Percentiles rank a stretch among this genome's conserved stretches.
phyloP scores from a whole-genome alignment of 768 basidiomycete species.

The Lentinus tigrinus region DNA sequence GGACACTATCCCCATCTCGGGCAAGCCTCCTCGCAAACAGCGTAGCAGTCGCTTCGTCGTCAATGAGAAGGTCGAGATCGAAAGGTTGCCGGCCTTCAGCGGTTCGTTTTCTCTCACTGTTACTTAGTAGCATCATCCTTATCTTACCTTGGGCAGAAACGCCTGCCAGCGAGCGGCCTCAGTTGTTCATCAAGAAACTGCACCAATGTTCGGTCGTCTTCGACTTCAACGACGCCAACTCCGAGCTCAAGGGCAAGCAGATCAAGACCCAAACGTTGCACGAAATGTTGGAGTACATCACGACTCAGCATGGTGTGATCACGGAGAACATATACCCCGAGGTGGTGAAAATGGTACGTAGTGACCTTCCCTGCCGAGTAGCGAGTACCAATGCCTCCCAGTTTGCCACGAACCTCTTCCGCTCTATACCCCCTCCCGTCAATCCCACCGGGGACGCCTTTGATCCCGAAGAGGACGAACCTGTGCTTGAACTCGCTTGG shows the following conservation, averaged over 20 bases:
- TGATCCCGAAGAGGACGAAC: slow-evolving; percentile 99
- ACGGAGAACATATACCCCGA: slow-evolving; percentile 98
- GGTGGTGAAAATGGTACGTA: slow-evolving; percentile 92
- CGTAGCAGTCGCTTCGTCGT: slow-evolving; percentile 95
- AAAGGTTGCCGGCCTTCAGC: slow-evolving; percentile 86
- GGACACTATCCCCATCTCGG: slow-evolving; percentile 95
- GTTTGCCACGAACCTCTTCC: slow-evolving; percentile 98
- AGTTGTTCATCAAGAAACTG: slow-evolving; percentile 91
- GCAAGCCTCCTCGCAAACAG: slow-evolving; percentile 96
- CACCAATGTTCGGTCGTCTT: slow-evolving; percentile 96
- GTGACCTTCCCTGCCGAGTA: background rate
- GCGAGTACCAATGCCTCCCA: slow-evolving; percentile 31
- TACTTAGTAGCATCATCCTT: background rate
- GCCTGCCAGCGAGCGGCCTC: slow-evolving; percentile 80
- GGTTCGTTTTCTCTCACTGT: slow-evolving; percentile 42
- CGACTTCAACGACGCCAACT: slow-evolving; percentile 97
- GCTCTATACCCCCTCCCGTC: slow-evolving; percentile 98
- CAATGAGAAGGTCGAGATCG: slow-evolving; percentile 94
- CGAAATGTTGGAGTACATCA: slow-evolving; percentile 99
- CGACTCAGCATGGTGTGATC: slow-evolving; percentile 92
- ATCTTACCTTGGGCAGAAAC: slow-evolving; percentile 61
- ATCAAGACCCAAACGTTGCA: slow-evolving; percentile 97
- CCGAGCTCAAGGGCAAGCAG: slow-evolving; percentile 96
- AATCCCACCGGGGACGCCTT: slow-evolving; percentile 98
- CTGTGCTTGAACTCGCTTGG: slow-evolving; percentile 98